Base-by-base conservation (phyloP, 441 rosid genomes). In the Corymbia calophylla region DNA sequence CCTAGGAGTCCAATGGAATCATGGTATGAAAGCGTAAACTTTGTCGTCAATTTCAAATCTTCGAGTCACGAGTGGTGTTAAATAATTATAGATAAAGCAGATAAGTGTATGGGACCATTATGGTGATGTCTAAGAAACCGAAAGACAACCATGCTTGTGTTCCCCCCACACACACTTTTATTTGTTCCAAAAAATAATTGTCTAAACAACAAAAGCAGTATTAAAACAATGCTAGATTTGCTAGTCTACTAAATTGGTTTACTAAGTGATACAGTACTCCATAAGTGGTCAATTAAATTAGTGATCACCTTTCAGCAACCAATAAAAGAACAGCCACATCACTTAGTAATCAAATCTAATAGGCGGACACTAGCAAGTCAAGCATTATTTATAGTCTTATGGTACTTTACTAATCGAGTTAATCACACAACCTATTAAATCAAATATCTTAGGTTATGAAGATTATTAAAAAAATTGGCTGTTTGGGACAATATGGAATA, bases 1-100 rank as follows among this genome's bases (percentile, higher is more conserved):
- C 21, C 16, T 19, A 10, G 21, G 16, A 19, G 16, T 39, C 4
- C 1, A 1, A 73, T 73, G 16, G 49, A 21, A 44, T 39, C 27
- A 19, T 1, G 5, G 3, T 19, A 39, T 6, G 0, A 19, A 48
- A 10, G 9, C 0, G 5, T 21, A 35, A 11, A 39, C 82, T 39
- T 19, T 29, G 17, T 21, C 23, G 6, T 21, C 82, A 10, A 6
- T 9, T 73, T 35, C 0, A 2, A 23, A 73, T 6, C 5, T 73
- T 70, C 27, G 0, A 70, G 8, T 70, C 27, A 35, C 5, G 5
- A 11, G 47, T 35, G 48, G 1, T 0, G 5, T 19, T 35, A 70
- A 35, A 48, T 35, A 19, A 25, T 2, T 11, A 35, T 35, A 19
- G 16, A 35, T 35, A 73, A 73, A 35, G 48, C 16, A 21, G 1